Evolutionary conservation across 2,329 filamentous ascomycete species (phyloP).

Genomic region (Dactylellina drechsleri): DNA sequence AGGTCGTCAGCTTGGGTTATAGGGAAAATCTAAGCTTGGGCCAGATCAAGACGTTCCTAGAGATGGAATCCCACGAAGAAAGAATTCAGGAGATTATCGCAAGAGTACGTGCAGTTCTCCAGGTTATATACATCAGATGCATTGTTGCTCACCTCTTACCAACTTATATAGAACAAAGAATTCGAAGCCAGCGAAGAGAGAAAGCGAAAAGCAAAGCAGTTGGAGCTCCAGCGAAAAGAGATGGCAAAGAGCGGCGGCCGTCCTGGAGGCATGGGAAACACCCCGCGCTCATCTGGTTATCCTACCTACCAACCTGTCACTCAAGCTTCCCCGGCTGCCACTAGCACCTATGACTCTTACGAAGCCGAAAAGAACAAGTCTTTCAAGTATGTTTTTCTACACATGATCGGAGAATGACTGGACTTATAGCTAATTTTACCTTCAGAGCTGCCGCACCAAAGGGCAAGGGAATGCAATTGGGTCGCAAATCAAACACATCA

Average conservation of each 20-base stretch:
- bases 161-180: conserved; percentile 83
- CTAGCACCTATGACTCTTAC: conserved; percentile 90
- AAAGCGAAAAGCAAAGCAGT: conserved; percentile 97
- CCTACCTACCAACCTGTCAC: conserved; percentile 86
- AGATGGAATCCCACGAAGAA: conserved; percentile 99
- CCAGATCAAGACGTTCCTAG: conserved; percentile 98
- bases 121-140: conserved; percentile 43
- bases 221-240: conserved; percentile 99
- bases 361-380: conserved; percentile 97
- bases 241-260: conserved; percentile 77
- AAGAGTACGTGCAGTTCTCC: conserved; percentile 68
- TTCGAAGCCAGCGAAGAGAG: conserved; percentile 97
- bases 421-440: conserved; percentile 55
- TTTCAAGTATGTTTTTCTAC: conserved; percentile 72
- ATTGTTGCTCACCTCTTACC: conserved; percentile 50
- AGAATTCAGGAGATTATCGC: conserved; percentile 98
- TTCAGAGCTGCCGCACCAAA: conserved; percentile 73
- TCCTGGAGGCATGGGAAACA: conserved; percentile 40
- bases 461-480: conserved; percentile 98
- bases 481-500: conserved; percentile 97
- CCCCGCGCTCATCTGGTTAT: conserved; percentile 80
- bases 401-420: not conserved
- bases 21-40: conserved; percentile 93
- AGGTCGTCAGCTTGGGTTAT: conserved; percentile 94
- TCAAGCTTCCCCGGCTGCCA: conserved; percentile 70